Base-by-base conservation (phyloP, 202 grass and related monocot genomes). In the Zoysia matrella region DNA sequence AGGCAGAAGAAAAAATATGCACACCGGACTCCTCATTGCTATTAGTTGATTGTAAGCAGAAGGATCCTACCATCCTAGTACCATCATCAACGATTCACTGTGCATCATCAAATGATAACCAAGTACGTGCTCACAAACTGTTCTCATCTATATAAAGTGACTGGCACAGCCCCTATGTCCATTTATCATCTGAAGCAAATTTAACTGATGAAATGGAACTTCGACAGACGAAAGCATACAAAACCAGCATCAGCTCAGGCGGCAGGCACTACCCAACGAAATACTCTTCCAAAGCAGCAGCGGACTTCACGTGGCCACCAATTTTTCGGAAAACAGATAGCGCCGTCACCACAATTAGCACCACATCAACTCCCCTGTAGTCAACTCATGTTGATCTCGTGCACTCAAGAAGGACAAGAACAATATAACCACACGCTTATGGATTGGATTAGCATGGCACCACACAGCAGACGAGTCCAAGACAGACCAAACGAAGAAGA, bases 151-250 rank as follows among this genome's bases (percentile, higher is more conserved):
- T 14, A 46, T 48, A 76, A 47, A 53, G 15, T 54, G 61, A 62
- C 14, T 54, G 10, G 48, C 47, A 18, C 66, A 62, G 7, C 8
- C 22, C 55, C 11, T 22, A 55, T 4, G 73, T n/a, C 76, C 60
- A 65, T 64, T 52, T 47, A 15, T 36, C 9, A 66, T 55, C 47
- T 36, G 64, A 77, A 74, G 69, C 40, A 77, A 44, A 70, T 60
- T 40, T 54, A 47, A 18, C 61, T 41, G 47, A 52, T 3, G 41
- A 54, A 79, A 48, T 40, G 9, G 52, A 63, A 63, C 55, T 67
- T 48, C 10, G 7, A 18, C 75, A 75, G 65, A 60, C n/a, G 0
- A 1, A 22, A 51, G 7, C 66, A 60, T 51, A 56, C 30, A 79
- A 73, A 83, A 62, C 0, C 12, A 49, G n/a, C 10, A 69, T 60